A percentile compares a stretch with the other conserved stretches of the same genome.
Conservation (phyloP, 169 alveolate genomes). For the Eimeria sp. region DNA sequence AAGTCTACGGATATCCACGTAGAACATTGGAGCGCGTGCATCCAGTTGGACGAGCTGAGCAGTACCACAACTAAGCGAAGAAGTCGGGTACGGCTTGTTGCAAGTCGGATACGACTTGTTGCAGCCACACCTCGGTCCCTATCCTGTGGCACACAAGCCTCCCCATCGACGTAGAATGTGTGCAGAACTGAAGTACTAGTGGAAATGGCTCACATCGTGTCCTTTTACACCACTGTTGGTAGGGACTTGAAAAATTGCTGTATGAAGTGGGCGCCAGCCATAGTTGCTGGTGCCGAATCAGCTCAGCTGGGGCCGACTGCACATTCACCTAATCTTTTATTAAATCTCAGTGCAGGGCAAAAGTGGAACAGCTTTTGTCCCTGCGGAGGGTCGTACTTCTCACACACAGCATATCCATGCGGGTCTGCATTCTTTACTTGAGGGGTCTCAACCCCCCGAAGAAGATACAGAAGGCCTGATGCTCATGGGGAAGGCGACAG, state of each 20-base stretch:
- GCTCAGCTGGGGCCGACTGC: not conserved
- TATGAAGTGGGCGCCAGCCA: not conserved
- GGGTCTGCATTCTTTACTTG: not conserved
- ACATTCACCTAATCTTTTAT: not conserved
- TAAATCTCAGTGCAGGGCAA: not conserved
- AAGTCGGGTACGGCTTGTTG: not conserved
- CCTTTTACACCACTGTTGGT: not conserved
- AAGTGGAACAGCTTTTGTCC: not conserved
- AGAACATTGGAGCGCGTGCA: not conserved
- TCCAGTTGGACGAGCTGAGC: not conserved
- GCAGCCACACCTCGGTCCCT: not conserved
- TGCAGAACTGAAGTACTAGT: no score
- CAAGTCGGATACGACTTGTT: no score
- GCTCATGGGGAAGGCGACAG: not conserved
- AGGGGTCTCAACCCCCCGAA: not conserved
- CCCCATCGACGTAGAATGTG: not conserved
- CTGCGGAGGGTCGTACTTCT: not conserved
- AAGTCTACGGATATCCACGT: not conserved
- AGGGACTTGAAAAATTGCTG: not conserved
- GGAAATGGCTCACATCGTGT: not conserved
- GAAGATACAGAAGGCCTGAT: not conserved
- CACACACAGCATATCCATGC: not conserved
- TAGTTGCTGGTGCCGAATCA: not conserved
- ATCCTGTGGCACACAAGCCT: not conserved
- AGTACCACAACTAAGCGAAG: not conserved